Conservation (phyloP, 495 filamentous ascomycete genomes). For the Daldinia decipiens region DNA sequence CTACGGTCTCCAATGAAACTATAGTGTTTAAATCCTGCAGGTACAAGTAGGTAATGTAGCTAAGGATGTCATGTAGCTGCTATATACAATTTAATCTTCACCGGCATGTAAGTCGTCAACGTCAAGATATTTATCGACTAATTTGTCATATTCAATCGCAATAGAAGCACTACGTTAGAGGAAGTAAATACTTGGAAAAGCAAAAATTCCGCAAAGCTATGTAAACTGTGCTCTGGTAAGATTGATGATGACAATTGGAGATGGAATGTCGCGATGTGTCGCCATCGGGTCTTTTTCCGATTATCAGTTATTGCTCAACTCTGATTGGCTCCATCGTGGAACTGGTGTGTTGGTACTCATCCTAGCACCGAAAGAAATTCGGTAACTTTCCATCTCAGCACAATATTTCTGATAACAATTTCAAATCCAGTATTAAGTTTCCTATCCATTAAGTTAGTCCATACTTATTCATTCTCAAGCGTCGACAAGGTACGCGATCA, state of each 20-base stretch:
- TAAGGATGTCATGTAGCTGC: not conserved
- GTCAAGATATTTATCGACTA: slow-evolving; percentile 4
- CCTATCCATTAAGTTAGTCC: not conserved
- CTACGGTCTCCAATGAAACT: slow-evolving; percentile 9
- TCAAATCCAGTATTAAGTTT: not conserved
- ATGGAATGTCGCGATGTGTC: slow-evolving; percentile 42
- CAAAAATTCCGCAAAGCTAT: not conserved
- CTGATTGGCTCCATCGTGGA: slow-evolving; percentile 15
- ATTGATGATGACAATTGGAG: slow-evolving; percentile 39
- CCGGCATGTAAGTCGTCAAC: not conserved
- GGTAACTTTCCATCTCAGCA: not conserved
- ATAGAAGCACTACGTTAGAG: not conserved
- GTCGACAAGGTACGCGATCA: not conserved
- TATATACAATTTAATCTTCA: not conserved
- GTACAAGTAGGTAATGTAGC: not conserved
- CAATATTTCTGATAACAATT: not conserved
- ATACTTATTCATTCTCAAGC: not conserved
- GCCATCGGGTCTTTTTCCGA: slow-evolving; percentile 31
- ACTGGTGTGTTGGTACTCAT: not conserved
- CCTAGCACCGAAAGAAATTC: not conserved
- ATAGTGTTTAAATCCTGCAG: not conserved
- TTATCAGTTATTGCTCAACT: slow-evolving; percentile 12
- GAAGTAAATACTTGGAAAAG: not conserved
- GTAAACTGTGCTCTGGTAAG: not conserved
- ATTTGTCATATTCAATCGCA: slow-evolving; percentile 14